Evolutionary conservation across 768 basidiomycete genomes (phyloP).

Genomic region (Termitomyces sp.): DNA sequence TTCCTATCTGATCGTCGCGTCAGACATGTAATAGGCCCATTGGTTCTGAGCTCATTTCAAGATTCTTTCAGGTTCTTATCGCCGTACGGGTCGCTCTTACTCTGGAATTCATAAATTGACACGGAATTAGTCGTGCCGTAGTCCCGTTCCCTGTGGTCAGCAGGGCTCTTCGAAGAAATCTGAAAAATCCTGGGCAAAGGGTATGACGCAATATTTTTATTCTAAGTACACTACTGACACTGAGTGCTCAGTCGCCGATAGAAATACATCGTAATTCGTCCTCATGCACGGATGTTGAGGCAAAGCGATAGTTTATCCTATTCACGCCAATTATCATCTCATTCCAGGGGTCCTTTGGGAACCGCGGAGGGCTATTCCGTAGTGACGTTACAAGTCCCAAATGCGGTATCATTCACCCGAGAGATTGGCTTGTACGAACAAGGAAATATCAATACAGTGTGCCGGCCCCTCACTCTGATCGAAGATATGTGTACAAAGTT

Average conservation of each 20-base stretch:
- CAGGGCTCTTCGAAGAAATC: neutral
- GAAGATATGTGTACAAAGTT: neutral
- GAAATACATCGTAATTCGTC: neutral
- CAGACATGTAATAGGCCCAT: neutral
- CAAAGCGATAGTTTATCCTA: no score
- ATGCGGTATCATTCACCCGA: slow-evolving; percentile 16
- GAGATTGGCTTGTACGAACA: slow-evolving; percentile 7
- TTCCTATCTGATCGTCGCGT: neutral
- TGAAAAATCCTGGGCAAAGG: slow-evolving; percentile 7
- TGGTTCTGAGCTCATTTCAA: neutral
- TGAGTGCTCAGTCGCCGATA: neutral
- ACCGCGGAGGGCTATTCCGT: no score
- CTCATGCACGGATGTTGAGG: no score
- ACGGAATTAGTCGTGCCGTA: neutral
- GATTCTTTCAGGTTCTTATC: neutral
- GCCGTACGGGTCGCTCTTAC: neutral
- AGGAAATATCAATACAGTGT: slow-evolving; percentile 6
- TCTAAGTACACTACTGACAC: neutral
- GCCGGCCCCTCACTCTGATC: slow-evolving; percentile 1
- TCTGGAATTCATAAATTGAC: neutral
- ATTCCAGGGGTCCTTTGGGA: no score
- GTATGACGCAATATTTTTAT: slow-evolving; percentile 13
- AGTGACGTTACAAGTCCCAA: neutral
- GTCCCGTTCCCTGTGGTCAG: neutral
- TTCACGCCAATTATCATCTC: no score